Base-by-base conservation (phyloP, 805 yeast species). In the Spathaspora sp. region DNA sequence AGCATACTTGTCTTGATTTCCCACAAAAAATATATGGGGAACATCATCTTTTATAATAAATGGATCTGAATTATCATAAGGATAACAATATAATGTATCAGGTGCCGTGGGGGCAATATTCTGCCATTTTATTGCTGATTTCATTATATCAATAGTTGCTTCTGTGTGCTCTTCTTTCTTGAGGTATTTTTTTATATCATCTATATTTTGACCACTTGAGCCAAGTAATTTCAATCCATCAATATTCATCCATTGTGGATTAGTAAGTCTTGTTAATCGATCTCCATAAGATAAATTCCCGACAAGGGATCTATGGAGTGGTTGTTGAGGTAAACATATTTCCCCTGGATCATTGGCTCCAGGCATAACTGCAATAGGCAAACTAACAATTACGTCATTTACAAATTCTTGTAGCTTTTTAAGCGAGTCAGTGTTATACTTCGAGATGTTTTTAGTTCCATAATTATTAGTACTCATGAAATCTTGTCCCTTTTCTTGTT, bases 101-200 rank as follows among this genome's bases (percentile, higher is more conserved):
- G 99, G 99, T 1, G 97, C 96, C 0, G 97, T 91, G 2, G 99
- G 99, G 0, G 89, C 84, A 20, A 89, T 74, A 61, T 89, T 89
- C 60, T 91, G 93, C 96, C 97, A 92, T 45, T 73, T 69, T 38
- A 94, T 62, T 0, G 89, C 86, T 14, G 82, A 75, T 58, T 85
- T 87, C 72, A 93, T 76, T 18, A 70, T 59, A 16, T 51, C 23
- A 9, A 61, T 63, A 1, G 62, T n/a, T n/a, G n/a, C n/a, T n/a
- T n/a, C 61, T 10, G 26, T 4, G 6, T 3, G 3, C 6, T 46
- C 43, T 28, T 32, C 26, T 11, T 28, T 42, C 28, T 75, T 68
- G 52, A 78, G 62, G 60, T 93, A 93, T 60, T 85, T 87, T 61
- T 75, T 72, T 42, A 94, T 79, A 65, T 94, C 98, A 53, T 80